Evolutionary conservation across 371 early-diverging fungal genomes (phyloP).

Genomic region (Actinomortierella ambigua): DNA sequence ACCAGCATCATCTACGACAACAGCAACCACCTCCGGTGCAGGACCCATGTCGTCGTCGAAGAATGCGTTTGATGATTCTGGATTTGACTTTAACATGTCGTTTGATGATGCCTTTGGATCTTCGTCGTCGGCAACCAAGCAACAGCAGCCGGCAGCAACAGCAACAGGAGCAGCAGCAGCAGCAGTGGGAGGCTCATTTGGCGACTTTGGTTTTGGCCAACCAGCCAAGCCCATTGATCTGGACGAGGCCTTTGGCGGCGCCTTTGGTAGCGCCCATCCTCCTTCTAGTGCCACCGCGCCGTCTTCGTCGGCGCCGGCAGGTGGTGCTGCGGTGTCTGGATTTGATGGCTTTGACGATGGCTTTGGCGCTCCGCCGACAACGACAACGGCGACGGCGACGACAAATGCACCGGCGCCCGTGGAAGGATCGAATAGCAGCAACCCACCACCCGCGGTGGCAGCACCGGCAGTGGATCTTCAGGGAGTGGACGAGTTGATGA

Average conservation of each 20-base stretch:
- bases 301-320: neutral
- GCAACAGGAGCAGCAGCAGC: neutral
- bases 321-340: constrained; percentile 10
- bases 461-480: constrained; percentile 25
- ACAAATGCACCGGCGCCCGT: too few relatives aligned
- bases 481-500: constrained; percentile 59
- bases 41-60: constrained; percentile 1
- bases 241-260: constrained; percentile 39
- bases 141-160: too few relatives aligned
- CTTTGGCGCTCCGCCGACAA: constrained; percentile 12
- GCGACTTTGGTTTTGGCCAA: constrained; percentile 1
- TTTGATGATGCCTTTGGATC: constrained; percentile 43
- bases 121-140: constrained; percentile 4
- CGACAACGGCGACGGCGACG: constrained; percentile 5
- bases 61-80: constrained; percentile 31
- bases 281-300: too few relatives aligned
- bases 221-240: constrained; percentile 15
- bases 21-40: too few relatives aligned
- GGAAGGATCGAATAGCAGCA: neutral
- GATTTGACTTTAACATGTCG: constrained; percentile 40
- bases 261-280: constrained; percentile 17
- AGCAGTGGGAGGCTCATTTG: neutral
- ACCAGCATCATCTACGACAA: constrained; percentile 6
- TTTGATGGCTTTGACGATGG: constrained; percentile 37
- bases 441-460: constrained; percentile 10